These are phyloP conservation scores for Phycomyces blakesleeanus DNA, from an alignment of 192 early-diverging fungal species.

Conservation along the genomic window DNA sequence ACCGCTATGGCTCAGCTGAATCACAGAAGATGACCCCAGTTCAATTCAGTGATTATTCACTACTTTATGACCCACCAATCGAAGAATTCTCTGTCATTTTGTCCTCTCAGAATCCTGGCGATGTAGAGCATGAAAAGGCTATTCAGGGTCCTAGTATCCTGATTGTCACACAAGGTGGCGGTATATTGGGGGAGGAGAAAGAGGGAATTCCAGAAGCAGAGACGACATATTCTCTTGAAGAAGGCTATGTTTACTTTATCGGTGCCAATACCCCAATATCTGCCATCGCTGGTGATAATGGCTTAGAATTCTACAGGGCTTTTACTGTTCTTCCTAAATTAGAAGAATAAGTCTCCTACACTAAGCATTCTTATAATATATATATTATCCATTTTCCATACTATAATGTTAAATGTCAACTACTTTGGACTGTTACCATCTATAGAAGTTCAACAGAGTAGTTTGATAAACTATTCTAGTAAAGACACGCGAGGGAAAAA, in stretches of 20 bases:
- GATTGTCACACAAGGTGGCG: conserved; percentile 76
- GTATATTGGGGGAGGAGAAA: conserved; percentile 39
- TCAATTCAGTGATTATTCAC: conserved; percentile 41
- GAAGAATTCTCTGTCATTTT: conserved; percentile 87
- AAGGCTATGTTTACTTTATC: conserved; percentile 80
- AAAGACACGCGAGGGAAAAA: too few relatives aligned
- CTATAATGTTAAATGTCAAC: too few relatives aligned
- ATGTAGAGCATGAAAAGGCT: conserved; percentile 37
- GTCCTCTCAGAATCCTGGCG: conserved; percentile 43
- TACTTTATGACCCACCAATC: conserved; percentile 93
- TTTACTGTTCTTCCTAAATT: conserved; percentile 33
- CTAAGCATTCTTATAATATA: too few relatives aligned
- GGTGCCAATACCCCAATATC: conserved; percentile 52
- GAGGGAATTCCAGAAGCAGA: conserved; percentile 19
- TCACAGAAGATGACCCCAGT: conserved; percentile 75
- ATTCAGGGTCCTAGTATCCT: conserved; percentile 82
- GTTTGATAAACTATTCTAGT: too few relatives aligned
- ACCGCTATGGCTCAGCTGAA: conserved; percentile 71
- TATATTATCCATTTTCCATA: too few relatives aligned
- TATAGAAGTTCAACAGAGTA: too few relatives aligned
- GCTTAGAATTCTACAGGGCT: conserved; percentile 45
- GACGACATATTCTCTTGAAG: conserved; percentile 36
- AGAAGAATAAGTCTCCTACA: not conserved
- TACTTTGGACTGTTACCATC: too few relatives aligned
- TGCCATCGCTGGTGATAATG: conserved; percentile 37